Evolutionary conservation across 176 grass and related monocot genomes (phyloP).

Genomic region (Panicum miliaceum): DNA sequence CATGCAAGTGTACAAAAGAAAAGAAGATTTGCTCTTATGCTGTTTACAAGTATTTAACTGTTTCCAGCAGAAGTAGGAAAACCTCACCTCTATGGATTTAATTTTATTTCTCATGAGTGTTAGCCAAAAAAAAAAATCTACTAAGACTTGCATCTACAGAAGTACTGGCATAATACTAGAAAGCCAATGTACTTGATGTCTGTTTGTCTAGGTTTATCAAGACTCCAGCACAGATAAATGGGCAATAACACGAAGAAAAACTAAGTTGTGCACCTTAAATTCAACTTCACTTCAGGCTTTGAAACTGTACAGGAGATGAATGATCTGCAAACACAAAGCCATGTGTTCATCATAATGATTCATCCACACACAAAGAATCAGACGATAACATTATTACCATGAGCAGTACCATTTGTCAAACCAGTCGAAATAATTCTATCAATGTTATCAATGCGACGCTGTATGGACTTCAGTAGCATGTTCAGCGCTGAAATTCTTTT

Average conservation of each 20-base stretch:
- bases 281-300: conserved; percentile 48
- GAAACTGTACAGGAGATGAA: conserved; percentile 47
- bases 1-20: neutral
- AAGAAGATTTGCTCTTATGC: neutral
- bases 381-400: neutral
- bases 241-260: neutral
- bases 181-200: neutral
- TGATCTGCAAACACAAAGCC: conserved; percentile 40
- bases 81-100: neutral
- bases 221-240: neutral
- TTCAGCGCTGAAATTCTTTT: conserved; percentile 84
- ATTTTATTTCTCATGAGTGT: neutral
- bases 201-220: conserved; percentile 21
- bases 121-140: neutral
- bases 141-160: neutral
- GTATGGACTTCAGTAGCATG: conserved; percentile 85
- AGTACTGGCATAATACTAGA: neutral
- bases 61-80: conserved; percentile 15
- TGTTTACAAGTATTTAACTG: neutral
- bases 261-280: conserved; percentile 43
- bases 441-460: conserved; percentile 81
- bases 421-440: conserved; percentile 78
- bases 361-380: conserved; percentile 8
- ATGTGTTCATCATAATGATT: conserved; percentile 15
- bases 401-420: conserved; percentile 53